Base-by-base conservation (phyloP, 768 basidiomycete genomes). In the Leccinellum albellum region DNA sequence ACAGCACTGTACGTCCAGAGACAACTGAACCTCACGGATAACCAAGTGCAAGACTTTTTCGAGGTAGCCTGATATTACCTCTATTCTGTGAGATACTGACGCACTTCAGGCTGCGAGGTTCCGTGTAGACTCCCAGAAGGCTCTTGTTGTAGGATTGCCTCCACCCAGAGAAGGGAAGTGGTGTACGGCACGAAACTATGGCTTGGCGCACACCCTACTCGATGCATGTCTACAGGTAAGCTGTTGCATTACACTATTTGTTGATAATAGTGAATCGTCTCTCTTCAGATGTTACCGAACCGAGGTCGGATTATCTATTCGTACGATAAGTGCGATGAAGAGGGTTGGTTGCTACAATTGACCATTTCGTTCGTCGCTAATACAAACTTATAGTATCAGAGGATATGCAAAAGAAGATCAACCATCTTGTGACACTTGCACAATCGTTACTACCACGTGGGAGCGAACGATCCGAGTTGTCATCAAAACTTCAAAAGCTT, bases 141-240 rank as follows among this genome's bases (percentile, higher is more conserved):
- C 73, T 4, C 67, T 80, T 12, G 70, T 81, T 9, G 73, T 81
- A 59, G 80, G 79, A 23, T 61, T 82, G 14, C 79, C 79, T 24
- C 70, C 72, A 8, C 74, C 73, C 1, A 73, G 69, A 4, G 66
- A 76, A 29, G 70, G 70, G 23, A 66, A 57, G 6, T 70, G 72
- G 70, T 24, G 66, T 29, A 74, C 77, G 4, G 72, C 58, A 31
- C 66, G 80, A 52, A 81, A 76, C 58, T 81, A 76, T 57, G 74
- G 75, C 9, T 64, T 81, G 20, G 76, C 78, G 1, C 71, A 76
- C 51, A 79, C 74, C 5, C 57, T 80, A 7, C 66, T 75, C 0
- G 66, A 64, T 32, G 61, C 69, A 13, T 74, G 75, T 52, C 63
- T 80, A n/a, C 61, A 67, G 45, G 80, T 78, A 58, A 50, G 66